A percentile compares a stretch with the other conserved stretches of the same genome.
These are phyloP conservation scores for Lyophyllum semitale DNA, from an alignment of 768 basidiomycete species.

Conservation along the genomic window DNA sequence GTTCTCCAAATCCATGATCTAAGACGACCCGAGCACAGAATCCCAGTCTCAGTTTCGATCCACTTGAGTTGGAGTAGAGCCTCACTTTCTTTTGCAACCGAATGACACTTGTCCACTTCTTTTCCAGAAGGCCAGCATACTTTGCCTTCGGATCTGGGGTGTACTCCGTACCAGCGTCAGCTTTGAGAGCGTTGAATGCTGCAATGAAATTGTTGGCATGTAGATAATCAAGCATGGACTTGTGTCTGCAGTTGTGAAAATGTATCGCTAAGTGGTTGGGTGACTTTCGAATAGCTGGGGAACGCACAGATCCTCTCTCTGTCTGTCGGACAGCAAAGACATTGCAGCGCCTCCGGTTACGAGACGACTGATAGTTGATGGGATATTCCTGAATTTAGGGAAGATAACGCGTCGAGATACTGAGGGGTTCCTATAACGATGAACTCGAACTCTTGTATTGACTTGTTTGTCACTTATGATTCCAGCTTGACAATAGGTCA, in stretches of 20 bases:
- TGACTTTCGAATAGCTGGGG: neutral
- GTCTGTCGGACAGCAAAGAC: conserved; percentile 34
- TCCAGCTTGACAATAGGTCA: neutral
- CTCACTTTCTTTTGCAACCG: conserved; percentile 91
- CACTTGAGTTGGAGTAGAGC: neutral
- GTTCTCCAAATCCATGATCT: conserved; percentile 96
- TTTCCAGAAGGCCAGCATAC: conserved; percentile 85
- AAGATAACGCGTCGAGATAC: conserved; percentile 15
- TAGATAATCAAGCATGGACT: conserved; percentile 80
- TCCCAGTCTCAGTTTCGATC: neutral
- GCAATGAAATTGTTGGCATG: conserved; percentile 63
- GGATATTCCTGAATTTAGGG: neutral
- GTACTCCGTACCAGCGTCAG: conserved; percentile 60
- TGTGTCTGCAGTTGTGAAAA: conserved; percentile 52
- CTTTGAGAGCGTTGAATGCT: conserved; percentile 61
- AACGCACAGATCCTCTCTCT: conserved; percentile 33
- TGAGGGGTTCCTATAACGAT: neutral
- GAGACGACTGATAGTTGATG: neutral
- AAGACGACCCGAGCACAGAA: neutral
- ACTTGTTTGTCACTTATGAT: conserved; percentile 12
- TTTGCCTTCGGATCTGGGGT: conserved; percentile 85
- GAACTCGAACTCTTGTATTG: conserved; percentile 12
- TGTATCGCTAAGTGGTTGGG: conserved; percentile 3
- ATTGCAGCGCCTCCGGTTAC: conserved; percentile 13
- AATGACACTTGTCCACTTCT: conserved; percentile 98